Evolutionary conservation across 352 stramenopile species (phyloP).

Genomic region (Globisporangium emineosum): DNA sequence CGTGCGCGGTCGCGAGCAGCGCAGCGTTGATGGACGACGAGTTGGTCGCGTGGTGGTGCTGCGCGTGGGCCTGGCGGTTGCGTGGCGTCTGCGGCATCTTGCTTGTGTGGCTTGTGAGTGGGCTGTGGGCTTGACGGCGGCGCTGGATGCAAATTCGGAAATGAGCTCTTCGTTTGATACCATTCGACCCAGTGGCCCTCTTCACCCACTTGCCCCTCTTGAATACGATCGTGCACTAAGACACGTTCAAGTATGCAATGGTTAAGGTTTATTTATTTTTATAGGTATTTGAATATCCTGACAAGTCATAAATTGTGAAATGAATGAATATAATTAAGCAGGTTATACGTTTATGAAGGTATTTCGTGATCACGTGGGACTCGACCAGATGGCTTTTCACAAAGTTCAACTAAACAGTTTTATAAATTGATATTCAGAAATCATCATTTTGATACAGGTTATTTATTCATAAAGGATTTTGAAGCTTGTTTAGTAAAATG

Average conservation of each 20-base stretch:
- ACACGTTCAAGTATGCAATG: background rate
- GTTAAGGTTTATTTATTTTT: background rate
- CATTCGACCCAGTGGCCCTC: background rate
- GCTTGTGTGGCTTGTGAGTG: background rate
- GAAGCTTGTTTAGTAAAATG: background rate
- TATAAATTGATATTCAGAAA: background rate
- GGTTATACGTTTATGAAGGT: background rate
- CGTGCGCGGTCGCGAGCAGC: conserved; percentile 14
- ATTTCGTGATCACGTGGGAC: background rate
- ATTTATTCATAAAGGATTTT: background rate
- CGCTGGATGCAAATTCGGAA: conserved; percentile 9
- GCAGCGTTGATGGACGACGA: conserved; percentile 16
- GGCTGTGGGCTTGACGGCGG: background rate
- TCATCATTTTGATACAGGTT: background rate
- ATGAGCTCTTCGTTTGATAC: conserved; percentile 6
- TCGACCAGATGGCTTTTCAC: conserved; percentile 4
- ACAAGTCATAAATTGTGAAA: background rate
- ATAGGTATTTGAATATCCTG: background rate
- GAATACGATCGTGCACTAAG: background rate
- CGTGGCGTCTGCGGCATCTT: conserved; percentile 13
- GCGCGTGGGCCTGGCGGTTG: conserved; percentile 4
- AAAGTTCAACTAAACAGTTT: conserved; percentile 14
- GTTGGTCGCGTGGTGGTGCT: conserved; percentile 14
- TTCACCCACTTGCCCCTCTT: background rate
- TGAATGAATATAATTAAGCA: background rate